Base-by-base conservation (phyloP, 176 grass and related monocot genomes). In the Alloteropsis semialata region DNA sequence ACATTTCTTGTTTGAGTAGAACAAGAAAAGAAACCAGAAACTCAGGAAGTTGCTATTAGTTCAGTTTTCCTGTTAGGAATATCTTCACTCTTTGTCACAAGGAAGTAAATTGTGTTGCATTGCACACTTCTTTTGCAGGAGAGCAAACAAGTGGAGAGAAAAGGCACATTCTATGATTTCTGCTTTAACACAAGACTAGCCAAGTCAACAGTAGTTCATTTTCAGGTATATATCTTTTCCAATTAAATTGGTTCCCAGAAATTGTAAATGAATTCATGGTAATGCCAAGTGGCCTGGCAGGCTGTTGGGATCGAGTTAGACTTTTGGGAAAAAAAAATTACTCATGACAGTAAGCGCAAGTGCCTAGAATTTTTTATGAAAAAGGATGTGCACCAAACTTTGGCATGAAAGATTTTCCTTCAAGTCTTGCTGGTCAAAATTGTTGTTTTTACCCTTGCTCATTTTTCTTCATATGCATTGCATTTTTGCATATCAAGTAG, bases 121-220 rank as follows among this genome's bases (percentile, higher is more conserved):
- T 49, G 58, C 27, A n/a, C 13, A 16, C 50, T 21, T 11, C 10
- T 77, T 75, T 25, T 77, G 56, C 56, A 97, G 94, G 85, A 97
- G 55, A 88, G 78, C 77, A 94, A 90, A 84, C 46, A 86, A 86
- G 87, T 92, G 48, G 61, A 86, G 46, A 72, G 34, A 61, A 43
- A 22, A 71, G 85, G 83, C 41, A 88, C 25, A 22, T 90, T 94
- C 66, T 97, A 88, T 84, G 89, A 94, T 88, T 97, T 97, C 75
- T 77, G 79, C 64, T 92, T 94, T 70, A 97, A 97, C 72, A 90
- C 94, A 78, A 84, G 89, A 78, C 75, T 88, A 79, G 82, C 87
- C 78, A 92, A 88, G 82, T 74, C 89, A 25, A 97, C 91, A 37
- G 81, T 94, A 79, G 87, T 90, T 72, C 94, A 97, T 81, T 97